Conservation (phyloP, 805 yeast species). For the Hanseniaspora nectarophila region DNA sequence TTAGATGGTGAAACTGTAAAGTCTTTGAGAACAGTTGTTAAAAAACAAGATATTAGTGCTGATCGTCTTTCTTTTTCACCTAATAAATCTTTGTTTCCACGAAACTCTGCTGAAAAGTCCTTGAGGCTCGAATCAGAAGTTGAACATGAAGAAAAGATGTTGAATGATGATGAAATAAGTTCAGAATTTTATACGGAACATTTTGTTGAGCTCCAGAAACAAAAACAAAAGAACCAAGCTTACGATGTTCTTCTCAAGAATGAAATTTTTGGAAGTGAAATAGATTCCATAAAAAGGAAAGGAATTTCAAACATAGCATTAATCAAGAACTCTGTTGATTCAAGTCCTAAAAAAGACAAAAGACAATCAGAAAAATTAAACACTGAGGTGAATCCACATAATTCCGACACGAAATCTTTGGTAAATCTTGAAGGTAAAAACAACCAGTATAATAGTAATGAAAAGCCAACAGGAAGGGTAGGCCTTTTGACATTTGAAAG, state of each 20-base stretch:
- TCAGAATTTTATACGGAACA: conserved; percentile 10
- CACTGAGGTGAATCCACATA: background rate
- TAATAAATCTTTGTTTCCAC: background rate
- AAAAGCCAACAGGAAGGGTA: background rate
- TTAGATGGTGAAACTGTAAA: conserved; percentile 60
- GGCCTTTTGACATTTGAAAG: background rate
- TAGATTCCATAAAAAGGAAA: conserved; percentile 32
- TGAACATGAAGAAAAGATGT: conserved; percentile 15
- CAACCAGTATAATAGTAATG: background rate
- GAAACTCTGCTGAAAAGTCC: conserved; percentile 4
- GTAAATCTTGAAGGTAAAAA: no score
- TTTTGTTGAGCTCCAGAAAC: conserved; percentile 33
- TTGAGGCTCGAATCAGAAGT: conserved; percentile 5
- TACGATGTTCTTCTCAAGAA: conserved; percentile 77
- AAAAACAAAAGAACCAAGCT: conserved; percentile 75
- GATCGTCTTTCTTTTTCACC: conserved; percentile 17
- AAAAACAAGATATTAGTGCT: conserved; percentile 41
- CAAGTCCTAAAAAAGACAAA: background rate
- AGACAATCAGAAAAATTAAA: background rate
- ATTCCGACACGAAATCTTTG: background rate
- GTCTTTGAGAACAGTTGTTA: conserved; percentile 5
- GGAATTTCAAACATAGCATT: conserved; percentile 15
- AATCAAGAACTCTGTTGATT: background rate
- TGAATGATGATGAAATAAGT: conserved; percentile 18
- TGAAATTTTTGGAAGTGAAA: conserved; percentile 81